phyloP scores from a whole-genome alignment of 768 basidiomycete species.

The Chalciporus piperatus region DNA sequence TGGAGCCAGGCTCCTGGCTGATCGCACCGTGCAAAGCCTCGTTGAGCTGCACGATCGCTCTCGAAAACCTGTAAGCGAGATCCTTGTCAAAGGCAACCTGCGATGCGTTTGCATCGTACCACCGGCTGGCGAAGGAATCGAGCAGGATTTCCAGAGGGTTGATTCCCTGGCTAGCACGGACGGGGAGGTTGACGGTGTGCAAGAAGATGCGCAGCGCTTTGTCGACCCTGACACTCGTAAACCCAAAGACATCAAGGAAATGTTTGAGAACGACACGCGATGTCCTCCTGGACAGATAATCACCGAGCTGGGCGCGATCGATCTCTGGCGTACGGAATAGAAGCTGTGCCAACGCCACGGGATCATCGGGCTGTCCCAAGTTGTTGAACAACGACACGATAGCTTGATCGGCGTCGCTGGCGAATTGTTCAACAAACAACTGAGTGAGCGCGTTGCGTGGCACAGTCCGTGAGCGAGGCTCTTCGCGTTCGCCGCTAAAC shows the following conservation, averaged over 20 bases:
- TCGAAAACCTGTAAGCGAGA: conserved; percentile 70
- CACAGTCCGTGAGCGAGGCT: conserved; percentile 46
- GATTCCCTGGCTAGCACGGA: conserved; percentile 33
- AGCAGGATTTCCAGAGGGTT: conserved; percentile 57
- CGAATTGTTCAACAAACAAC: conserved; percentile 76
- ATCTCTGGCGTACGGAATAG: conserved; percentile 82
- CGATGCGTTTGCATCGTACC: conserved; percentile 85
- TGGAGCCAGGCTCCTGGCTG: conserved; percentile 55
- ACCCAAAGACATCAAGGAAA: conserved; percentile 87
- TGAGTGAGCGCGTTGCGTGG: conserved; percentile 62
- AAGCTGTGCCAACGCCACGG: conserved; percentile 70
- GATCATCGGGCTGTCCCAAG: conserved; percentile 58
- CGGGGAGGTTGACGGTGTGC: conserved; percentile 70
- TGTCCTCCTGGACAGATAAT: conserved; percentile 73
- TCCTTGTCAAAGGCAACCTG: conserved; percentile 81
- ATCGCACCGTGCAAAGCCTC: conserved; percentile 81
- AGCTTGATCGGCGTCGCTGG: conserved; percentile 76
- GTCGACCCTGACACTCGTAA: conserved; percentile 80
- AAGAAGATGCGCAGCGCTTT: conserved; percentile 88
- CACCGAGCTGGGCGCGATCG: conserved; percentile 78
- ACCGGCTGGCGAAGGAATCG: conserved; percentile 80
- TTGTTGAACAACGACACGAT: conserved; percentile 68
- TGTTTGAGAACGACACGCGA: conserved; percentile 76
- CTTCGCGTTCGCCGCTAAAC: conserved; percentile 68
- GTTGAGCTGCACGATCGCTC: conserved; percentile 84